Percentiles rank a stretch among this genome's conserved stretches.
phyloP scores from a whole-genome alignment of 805 yeast species.

The Yamadazyma olivae region DNA sequence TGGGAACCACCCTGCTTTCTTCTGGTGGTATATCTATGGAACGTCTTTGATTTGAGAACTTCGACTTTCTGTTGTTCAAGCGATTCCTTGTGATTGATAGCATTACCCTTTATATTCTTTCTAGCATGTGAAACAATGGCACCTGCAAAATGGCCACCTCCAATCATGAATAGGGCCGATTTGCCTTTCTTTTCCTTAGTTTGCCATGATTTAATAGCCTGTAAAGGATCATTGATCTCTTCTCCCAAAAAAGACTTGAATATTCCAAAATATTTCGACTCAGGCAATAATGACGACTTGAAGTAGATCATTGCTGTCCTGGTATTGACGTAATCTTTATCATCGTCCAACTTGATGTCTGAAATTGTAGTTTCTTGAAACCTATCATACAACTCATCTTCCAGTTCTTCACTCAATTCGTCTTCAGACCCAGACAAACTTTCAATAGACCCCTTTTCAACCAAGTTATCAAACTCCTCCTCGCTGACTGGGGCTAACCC shows the following conservation, averaged over 20 bases:
- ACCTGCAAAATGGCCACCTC: conserved; percentile 98
- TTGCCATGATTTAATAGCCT: conserved; percentile 41
- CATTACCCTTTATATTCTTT: conserved; percentile 53
- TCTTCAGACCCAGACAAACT: conserved; percentile 57
- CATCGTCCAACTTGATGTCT: conserved; percentile 1
- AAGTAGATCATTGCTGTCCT: conserved; percentile 68
- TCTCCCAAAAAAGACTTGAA: conserved; percentile 58
- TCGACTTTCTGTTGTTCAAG: conserved; percentile 62
- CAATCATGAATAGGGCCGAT: conserved; percentile 88
- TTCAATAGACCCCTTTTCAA: conserved; percentile 48
- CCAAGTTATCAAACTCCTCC: conserved; percentile 54
- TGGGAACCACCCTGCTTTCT: conserved; percentile 98
- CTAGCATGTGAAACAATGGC: conserved; percentile 80
- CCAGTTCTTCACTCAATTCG: conserved; percentile 21
- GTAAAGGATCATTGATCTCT: conserved; percentile 46
- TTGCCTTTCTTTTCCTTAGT: conserved; percentile 25
- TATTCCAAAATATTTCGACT: conserved; percentile 54
- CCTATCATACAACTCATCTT: conserved; percentile 18
- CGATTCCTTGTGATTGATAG: conserved; percentile 39
- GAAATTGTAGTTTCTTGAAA: conserved; percentile 11
- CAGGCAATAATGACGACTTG: conserved; percentile 44
- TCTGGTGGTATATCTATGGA: conserved; percentile 93
- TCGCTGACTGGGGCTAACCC: conserved; percentile 48
- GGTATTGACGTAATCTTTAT: conserved; percentile 49
- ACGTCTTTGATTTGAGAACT: conserved; percentile 73